phyloP scores from a whole-genome alignment of 441 rosid species.

The Flueggea neowawraea region DNA sequence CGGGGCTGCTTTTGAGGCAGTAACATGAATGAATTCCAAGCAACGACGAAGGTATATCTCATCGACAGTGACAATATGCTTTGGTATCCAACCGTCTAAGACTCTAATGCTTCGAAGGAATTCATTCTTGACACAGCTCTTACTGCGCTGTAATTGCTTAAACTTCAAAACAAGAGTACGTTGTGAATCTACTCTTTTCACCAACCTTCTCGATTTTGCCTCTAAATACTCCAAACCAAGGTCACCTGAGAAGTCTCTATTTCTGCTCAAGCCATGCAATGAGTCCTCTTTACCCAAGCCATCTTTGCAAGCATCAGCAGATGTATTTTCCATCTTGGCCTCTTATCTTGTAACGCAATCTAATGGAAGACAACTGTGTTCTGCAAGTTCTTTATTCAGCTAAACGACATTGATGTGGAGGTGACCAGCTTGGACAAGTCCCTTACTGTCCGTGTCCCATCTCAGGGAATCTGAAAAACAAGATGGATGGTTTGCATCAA shows the following conservation, averaged over 20 bases:
- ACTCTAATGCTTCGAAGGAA: conserved; percentile 35
- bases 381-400: conserved; percentile 20
- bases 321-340: conserved; percentile 42
- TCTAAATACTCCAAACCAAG: no score
- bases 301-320: conserved; percentile 23
- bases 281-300: conserved; percentile 36
- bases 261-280: conserved; percentile 11
- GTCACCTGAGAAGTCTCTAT: conserved; percentile 20
- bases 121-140: conserved; percentile 36
- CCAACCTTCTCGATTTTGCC: conserved; percentile 25
- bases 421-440: conserved; percentile 3
- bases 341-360: conserved; percentile 8
- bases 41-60: conserved; percentile 74
- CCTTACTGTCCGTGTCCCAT: conserved; percentile 7
- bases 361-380: conserved; percentile 15
- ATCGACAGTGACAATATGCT: conserved; percentile 62
- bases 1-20: conserved; percentile 46
- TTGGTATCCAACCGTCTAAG: conserved; percentile 58
- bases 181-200: conserved; percentile 36
- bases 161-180: conserved; percentile 27
- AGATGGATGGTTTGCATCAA: conserved; percentile 19
- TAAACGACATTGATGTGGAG: conserved; percentile 3
- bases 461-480: conserved; percentile 28
- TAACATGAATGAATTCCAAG: conserved; percentile 52
- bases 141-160: conserved; percentile 38